Evolutionary conservation across 2,329 filamentous ascomycete species (phyloP).

Genomic region (Fusarium paranaense): DNA sequence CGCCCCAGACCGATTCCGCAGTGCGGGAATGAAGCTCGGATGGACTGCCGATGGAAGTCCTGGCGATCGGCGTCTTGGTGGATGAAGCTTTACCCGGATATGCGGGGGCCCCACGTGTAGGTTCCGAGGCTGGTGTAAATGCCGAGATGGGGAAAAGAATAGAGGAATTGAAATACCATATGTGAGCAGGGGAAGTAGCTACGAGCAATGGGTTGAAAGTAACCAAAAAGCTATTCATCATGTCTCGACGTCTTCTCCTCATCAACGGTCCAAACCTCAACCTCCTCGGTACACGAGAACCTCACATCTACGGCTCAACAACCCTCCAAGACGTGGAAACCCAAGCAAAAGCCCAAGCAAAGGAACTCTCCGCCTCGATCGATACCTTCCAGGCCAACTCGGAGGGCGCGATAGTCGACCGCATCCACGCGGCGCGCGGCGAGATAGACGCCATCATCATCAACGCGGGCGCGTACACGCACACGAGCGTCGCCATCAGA

Average conservation of each 20-base stretch:
- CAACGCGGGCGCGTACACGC: conserved; percentile 80
- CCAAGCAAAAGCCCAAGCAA: conserved; percentile 61
- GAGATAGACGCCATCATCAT: conserved; percentile 76
- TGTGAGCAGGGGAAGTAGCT: neutral
- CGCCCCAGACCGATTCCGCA: conserved; percentile 17
- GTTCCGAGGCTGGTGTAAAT: neutral
- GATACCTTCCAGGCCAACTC: conserved; percentile 80
- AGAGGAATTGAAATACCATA: conserved; percentile 21
- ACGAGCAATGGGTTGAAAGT: neutral
- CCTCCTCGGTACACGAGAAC: conserved; percentile 80
- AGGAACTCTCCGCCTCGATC: conserved; percentile 60
- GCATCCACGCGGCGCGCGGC: conserved; percentile 74
- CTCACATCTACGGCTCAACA: conserved; percentile 76
- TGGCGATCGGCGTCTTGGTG: conserved; percentile 7
- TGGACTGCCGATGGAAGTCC: conserved; percentile 21
- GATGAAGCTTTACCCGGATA: conserved; percentile 45
- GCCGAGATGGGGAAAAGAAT: conserved; percentile 19
- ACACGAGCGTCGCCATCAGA: conserved; percentile 81
- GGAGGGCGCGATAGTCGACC: conserved; percentile 79
- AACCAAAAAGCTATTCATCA: conserved; percentile 29
- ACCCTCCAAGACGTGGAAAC: conserved; percentile 73
- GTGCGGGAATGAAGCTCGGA: conserved; percentile 36
- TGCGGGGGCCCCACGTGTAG: conserved; percentile 8
- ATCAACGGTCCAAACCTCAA: conserved; percentile 89
- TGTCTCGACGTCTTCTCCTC: conserved; percentile 68